Evolutionary conservation across 176 grass and related monocot genomes (phyloP).

Genomic region (Paspalum vaginatum): DNA sequence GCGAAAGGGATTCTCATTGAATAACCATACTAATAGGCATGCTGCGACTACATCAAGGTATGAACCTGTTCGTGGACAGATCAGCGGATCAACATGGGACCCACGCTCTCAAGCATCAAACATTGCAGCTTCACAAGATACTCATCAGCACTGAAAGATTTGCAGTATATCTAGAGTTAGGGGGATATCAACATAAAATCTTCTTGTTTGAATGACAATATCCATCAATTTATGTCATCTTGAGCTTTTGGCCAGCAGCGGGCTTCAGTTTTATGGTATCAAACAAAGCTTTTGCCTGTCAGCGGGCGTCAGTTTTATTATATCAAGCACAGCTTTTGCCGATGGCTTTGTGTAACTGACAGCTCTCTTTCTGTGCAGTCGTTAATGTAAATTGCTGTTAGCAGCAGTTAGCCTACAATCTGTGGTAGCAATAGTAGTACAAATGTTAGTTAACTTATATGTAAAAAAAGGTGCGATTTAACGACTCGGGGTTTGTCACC

Average conservation of each 20-base stretch:
- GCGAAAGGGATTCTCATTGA: not conserved
- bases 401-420: not conserved
- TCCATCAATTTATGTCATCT: not conserved
- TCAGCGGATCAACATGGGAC: conserved; percentile 14
- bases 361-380: not conserved
- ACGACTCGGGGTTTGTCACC: not conserved
- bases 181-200: not conserved
- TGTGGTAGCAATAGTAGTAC: not conserved
- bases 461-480: conserved; percentile 1
- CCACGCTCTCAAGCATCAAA: conserved; percentile 18
- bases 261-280: not conserved
- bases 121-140: conserved; percentile 25
- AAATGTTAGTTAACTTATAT: not conserved
- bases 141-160: not conserved
- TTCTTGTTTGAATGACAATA: not conserved
- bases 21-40: conserved; percentile 15
- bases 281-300: not conserved
- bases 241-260: not conserved
- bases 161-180: not conserved
- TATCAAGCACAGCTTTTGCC: not conserved
- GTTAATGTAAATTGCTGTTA: not conserved
- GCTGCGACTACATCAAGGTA: not conserved
- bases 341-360: too few species aligned
- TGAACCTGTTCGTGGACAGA: conserved; percentile 31
- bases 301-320: not conserved